Evolutionary conservation across 2,329 filamentous ascomycete genomes (phyloP).

Genomic region (Colletotrichum euphorbiae): DNA sequence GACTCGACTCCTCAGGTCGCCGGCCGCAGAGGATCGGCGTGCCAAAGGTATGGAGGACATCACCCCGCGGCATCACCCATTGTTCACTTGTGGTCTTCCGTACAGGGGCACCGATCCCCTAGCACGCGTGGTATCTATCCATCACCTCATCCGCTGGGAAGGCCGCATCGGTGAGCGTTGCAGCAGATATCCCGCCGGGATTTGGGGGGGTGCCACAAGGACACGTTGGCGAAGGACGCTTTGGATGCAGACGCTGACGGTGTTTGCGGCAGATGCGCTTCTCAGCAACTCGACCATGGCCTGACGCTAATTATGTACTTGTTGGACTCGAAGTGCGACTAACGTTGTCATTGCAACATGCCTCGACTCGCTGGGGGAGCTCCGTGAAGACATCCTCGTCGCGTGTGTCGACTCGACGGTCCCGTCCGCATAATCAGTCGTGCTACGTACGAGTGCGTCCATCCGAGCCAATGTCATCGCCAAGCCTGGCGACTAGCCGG

Average conservation of each 20-base stretch:
- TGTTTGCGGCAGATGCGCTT: conserved; percentile 11
- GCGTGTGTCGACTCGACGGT: conserved; percentile 6
- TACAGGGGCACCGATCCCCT: background rate
- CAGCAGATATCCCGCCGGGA: background rate
- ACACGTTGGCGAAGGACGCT: background rate
- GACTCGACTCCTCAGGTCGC: background rate
- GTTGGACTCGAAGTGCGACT: background rate
- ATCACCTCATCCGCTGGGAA: conserved; percentile 2
- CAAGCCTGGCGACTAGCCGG: conserved; percentile 11
- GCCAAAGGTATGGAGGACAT: conserved; percentile 36
- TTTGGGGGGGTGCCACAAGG: background rate
- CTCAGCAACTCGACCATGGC: conserved; percentile 2
- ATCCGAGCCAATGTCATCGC: conserved; percentile 25
- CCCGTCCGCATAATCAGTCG: conserved; percentile 9
- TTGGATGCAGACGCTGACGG: background rate
- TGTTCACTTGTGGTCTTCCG: background rate
- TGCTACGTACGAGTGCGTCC: background rate
- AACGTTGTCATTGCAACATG: background rate
- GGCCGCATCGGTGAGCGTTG: conserved; percentile 6
- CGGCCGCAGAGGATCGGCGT: conserved; percentile 30
- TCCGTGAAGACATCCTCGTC: background rate
- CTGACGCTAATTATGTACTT: conserved; percentile 9
- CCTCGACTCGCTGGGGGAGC: background rate
- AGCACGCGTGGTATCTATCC: background rate
- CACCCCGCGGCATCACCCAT: conserved; percentile 22